Evolutionary conservation across 139 green algal genomes (phyloP).

Genomic region (Closterium sp.): DNA sequence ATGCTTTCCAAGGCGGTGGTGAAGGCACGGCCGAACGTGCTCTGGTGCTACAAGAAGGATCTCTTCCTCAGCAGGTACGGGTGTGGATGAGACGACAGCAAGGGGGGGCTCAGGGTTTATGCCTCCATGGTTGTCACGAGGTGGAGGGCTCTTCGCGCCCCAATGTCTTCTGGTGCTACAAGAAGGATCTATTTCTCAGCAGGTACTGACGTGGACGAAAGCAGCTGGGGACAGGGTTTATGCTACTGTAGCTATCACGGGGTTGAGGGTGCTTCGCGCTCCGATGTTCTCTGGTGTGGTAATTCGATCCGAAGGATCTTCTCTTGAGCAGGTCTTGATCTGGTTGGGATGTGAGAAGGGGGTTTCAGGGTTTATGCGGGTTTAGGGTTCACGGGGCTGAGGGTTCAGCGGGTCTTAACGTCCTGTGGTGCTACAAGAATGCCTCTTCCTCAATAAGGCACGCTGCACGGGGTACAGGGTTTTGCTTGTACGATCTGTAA

Average conservation of each 20-base stretch:
- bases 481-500: too few relatives aligned
- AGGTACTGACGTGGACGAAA: too few relatives aligned
- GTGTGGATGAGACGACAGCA: too few relatives aligned
- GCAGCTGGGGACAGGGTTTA: too few relatives aligned
- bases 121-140: constrained; percentile 72
- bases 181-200: constrained; percentile 94
- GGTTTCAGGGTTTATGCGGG: too few relatives aligned
- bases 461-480: too few relatives aligned
- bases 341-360: too few relatives aligned
- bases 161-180: constrained; percentile 99
- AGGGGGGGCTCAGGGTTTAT: not conserved
- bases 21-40: constrained; percentile 88
- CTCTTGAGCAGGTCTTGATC: too few relatives aligned
- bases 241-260: constrained; percentile 86
- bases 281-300: constrained; percentile 89
- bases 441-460: constrained; percentile 89
- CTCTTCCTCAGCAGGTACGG: constrained; percentile 85
- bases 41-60: constrained; percentile 99
- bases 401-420: constrained; percentile 86
- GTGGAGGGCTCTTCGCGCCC: constrained; percentile 85
- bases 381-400: constrained; percentile 77
- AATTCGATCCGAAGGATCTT: too few relatives aligned
- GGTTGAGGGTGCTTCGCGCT: too few relatives aligned
- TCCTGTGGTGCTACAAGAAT: constrained; percentile 99
- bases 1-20: constrained; percentile 93